Base-by-base conservation (phyloP, 2,329 filamentous ascomycete species). In the Polytolypa hystricis region DNA sequence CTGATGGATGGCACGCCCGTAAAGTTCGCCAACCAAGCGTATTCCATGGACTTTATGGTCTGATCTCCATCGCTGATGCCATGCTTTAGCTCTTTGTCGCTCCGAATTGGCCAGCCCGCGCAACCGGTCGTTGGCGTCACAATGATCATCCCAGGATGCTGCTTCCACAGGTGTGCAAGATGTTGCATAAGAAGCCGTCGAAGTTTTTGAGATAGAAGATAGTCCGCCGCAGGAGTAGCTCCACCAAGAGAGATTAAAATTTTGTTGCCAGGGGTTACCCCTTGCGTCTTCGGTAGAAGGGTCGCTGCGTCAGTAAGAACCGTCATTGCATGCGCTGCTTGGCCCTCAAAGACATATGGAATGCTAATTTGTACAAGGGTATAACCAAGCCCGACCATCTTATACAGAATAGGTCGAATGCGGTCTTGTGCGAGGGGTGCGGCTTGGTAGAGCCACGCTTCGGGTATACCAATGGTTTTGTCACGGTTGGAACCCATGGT, bases 1-100 rank as follows among this genome's bases (percentile, higher is more conserved):
- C 68, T 74, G 4, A 86, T 67, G 1, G 80, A 75, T 1, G 84
- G 84, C 19, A 76, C 74, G 0, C 84, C 84, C 0, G 69, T 73
- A 45, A 82, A 75, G 58, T 93, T 93, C 4, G 84, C 79, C 20
- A 89, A 58, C 71, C 81, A 89, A 4, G 81, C 74, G 57, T 82
- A 91, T 56, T 77, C 73, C 82, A 91, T 89, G 50, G 71, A 79
- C 25, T 70, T 65, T 19, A 89, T 60, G 14, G 73, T 75, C 45
- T 60, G 65, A 56, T 89, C 84, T 0, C 70, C 77, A 55, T 91
- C 77, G 28, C 67, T 76, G 46, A 81, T 64, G 4, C 84, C 84
- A 40, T 65, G 57, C 6, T 45, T 43, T 2, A 71, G 47, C 47
- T 83, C 74, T 16, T 60, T 62, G 15, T 73, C 61, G 34, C 81